phyloP scores from a whole-genome alignment of 2,329 filamentous ascomycete genomes.

The Periconia sp. region DNA sequence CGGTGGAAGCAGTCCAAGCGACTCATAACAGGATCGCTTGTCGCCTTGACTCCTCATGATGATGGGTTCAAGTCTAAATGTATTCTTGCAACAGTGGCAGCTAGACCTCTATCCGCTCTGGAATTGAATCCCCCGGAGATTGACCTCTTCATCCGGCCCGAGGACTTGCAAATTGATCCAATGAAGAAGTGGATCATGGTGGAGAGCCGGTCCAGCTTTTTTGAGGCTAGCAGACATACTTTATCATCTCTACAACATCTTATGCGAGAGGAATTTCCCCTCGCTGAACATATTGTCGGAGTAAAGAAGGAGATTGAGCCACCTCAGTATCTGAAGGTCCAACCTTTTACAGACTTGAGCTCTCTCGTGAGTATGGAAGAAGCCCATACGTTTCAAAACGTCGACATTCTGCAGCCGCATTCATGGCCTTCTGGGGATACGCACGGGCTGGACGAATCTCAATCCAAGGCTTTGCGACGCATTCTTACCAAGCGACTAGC shows the following conservation, averaged over 20 bases:
- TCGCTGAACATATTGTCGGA: constrained; percentile 64
- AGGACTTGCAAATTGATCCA: constrained; percentile 69
- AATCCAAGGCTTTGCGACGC: constrained; percentile 66
- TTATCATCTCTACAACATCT: constrained; percentile 71
- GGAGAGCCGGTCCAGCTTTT: constrained; percentile 73
- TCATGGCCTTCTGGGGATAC: constrained; percentile 54
- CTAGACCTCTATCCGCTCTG: constrained; percentile 64
- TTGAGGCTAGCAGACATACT: constrained; percentile 73
- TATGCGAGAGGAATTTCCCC: constrained; percentile 60
- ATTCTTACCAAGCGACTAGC: constrained; percentile 74
- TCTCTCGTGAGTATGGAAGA: constrained; percentile 45
- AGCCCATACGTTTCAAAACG: constrained; percentile 44
- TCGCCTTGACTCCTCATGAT: constrained; percentile 55
- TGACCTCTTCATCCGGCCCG: constrained; percentile 70
- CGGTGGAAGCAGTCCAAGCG: constrained; percentile 66
- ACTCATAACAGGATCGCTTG: constrained; percentile 56
- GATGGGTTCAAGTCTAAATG: constrained; percentile 69
- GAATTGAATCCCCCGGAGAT: constrained; percentile 69
- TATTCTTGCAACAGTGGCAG: constrained; percentile 71
- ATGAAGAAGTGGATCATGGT: constrained; percentile 74
- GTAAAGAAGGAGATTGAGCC: constrained; percentile 49
- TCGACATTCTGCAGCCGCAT: constrained; percentile 54
- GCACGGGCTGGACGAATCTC: constrained; percentile 67
- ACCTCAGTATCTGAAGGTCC: constrained; percentile 56
- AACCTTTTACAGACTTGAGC: constrained; percentile 55